phyloP scores from a whole-genome alignment of 2,329 filamentous ascomycete species.

The Calonectria naviculata region DNA sequence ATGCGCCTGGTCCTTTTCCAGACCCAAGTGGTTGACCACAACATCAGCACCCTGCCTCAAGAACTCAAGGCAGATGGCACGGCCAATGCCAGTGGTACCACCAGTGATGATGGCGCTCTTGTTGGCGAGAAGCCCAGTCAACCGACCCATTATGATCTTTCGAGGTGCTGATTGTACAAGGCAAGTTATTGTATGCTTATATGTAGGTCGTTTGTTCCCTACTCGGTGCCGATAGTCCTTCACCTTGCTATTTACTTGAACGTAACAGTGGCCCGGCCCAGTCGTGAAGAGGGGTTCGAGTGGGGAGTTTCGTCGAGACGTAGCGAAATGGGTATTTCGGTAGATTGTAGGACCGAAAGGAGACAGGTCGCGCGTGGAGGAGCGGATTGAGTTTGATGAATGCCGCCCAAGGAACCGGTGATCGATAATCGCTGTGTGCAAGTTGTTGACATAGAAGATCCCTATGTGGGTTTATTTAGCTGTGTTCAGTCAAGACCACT shows the following conservation, averaged over 20 bases:
- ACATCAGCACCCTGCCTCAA: slow-evolving; percentile 82
- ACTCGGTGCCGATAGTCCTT: neutral
- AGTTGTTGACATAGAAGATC: too few species aligned
- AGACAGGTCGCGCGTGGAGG: neutral
- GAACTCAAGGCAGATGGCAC: slow-evolving; percentile 85
- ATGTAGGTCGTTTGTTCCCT: neutral
- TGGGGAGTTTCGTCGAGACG: slow-evolving; percentile 8
- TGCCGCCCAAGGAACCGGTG: neutral
- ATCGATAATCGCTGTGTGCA: neutral
- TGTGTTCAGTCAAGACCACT: neutral
- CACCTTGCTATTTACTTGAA: neutral
- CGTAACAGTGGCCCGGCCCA: neutral
- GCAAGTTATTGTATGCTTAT: neutral
- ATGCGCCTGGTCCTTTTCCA: slow-evolving; percentile 61
- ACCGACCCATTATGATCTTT: slow-evolving; percentile 1
- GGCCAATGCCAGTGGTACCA: slow-evolving; percentile 86
- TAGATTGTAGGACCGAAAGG: slow-evolving; percentile 17
- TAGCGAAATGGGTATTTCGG: slow-evolving; percentile 17
- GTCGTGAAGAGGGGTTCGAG: slow-evolving; percentile 13
- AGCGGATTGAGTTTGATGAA: neutral
- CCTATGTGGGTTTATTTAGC: neutral
- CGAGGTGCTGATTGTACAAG: neutral
- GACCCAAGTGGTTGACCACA: slow-evolving; percentile 82
- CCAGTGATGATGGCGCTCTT: slow-evolving; percentile 91
- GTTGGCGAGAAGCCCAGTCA: slow-evolving; percentile 68